Evolutionary conservation across 208 protist species (phyloP), one percentile per base, ranked within the genome.

Genomic region (Angomonas desouzai): DNA sequence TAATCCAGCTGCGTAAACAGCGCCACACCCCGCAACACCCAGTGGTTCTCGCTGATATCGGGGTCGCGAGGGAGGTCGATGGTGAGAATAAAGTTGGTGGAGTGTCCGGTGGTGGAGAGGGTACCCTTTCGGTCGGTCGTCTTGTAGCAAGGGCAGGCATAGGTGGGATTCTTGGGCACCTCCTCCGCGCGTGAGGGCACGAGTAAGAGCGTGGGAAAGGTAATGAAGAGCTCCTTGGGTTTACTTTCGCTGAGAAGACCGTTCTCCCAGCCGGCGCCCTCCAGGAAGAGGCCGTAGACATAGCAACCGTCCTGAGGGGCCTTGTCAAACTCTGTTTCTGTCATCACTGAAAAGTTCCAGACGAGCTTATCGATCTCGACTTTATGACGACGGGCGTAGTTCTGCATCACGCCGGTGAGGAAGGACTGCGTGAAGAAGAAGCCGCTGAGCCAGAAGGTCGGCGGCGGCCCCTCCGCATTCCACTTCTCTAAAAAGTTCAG

Each of bases 381-480:
- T 38, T 81, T 72, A 68, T 97, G 79, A 74, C 96, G 97, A 29
- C 98, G 85, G n/a, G 98, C 97, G 76, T 96, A 98, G 85, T 98
- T 98, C 74, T 99, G 96, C 78, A 97, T 93, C 9, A 96, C 91
- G 48, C 94, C 96, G 0, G 96, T 98, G 57, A 98, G 73, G 79
- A 98, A 98, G 0, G 93, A 96, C 73, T 98, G 96, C 30, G 97
- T 97, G 85, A 99, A 99, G 90, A 98, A 99, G 76, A 99, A 98
- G 27, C 93, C 94, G 49, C 94, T 97, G 33, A 99, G 82, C 94
- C 94, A 98, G 81, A 98, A 98, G 40, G 84, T 79, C 9, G 69
- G 55, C 57, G 97, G 96, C 18, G 83, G 85, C 0, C 83, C 94
- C 32, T 78, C 70, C 36, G 91, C 83, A 68, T 86, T 89, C 87